Base-by-base conservation (phyloP, 805 yeast genomes). In the Wickerhamiella dianesei region DNA sequence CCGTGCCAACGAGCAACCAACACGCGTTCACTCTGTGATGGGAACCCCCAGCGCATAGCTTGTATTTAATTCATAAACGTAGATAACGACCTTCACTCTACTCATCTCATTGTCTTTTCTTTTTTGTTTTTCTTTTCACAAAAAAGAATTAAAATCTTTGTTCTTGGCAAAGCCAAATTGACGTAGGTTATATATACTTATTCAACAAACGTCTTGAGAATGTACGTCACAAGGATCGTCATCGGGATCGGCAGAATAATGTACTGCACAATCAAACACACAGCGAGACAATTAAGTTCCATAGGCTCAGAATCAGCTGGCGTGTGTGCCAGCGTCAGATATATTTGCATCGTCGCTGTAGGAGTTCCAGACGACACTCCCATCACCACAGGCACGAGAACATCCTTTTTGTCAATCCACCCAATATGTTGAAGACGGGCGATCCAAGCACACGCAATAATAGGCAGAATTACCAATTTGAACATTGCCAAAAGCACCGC, bases 331-430 rank as follows among this genome's bases (percentile, higher is more conserved):
- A 95, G 89, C 2, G 97, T 88, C 53, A 88, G 72, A 63, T 87
- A 89, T 14, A 89, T 80, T 57, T 86, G 80, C 0, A 92, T 73
- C 0, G 96, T 89, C 0, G 96, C 94, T 44, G 84, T 80, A 0
- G 97, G 97, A 49, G 85, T 73, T 0, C 89, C 80, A 61, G 79
- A 82, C 12, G 80, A 77, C 25, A 88, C 68, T 29, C 82, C 80
- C 57, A 82, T 71, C 3, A 88, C 80, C 56, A 89, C 81, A 40
- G 80, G 72, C 9, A 85, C 72, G 51, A 86, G 72, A 4, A 64
- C 60, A 53, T 81, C 79, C 29, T 65, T 66, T 36, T 67, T 59
- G 6, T 69, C 77, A 47, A 80, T 71, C 82, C 92, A 79, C 1
- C 82, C 80, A 21, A 77, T 73, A 13, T 64, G 61, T 35, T 74